Percentiles rank a stretch among this genome's conserved stretches.
Evolutionary conservation across 108 stramenopile species (phyloP).

Genomic region (Stephanodiscus minutulus): DNA sequence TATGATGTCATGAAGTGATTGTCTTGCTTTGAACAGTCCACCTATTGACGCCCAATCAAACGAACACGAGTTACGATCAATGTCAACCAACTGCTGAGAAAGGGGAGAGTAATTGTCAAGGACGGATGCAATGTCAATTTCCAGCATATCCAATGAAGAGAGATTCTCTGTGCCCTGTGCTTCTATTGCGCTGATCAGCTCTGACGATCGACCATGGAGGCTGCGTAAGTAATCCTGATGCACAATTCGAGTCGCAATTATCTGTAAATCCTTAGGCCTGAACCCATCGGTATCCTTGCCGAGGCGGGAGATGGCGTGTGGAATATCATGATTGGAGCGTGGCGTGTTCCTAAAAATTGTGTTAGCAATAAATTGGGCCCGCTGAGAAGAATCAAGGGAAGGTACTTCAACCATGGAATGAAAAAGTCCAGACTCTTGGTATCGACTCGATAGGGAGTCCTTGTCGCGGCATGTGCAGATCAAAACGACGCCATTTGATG

Average conservation of each 20-base stretch:
- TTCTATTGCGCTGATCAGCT: not conserved
- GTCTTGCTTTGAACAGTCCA: constrained; percentile 73
- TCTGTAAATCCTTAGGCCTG: constrained; percentile 62
- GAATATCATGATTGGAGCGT: constrained; percentile 5
- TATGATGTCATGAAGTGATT: constrained; percentile 57
- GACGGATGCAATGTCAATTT: constrained; percentile 31
- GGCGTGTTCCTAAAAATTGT: not conserved
- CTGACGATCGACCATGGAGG: constrained; percentile 16
- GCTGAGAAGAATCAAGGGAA: constrained; percentile 32
- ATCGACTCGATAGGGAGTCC: constrained; percentile 30
- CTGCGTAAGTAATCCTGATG: constrained; percentile 30
- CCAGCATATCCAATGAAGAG: constrained; percentile 16
- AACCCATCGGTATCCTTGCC: constrained; percentile 58
- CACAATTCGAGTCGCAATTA: constrained; percentile 47
- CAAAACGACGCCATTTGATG: constrained; percentile 24
- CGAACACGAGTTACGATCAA: constrained; percentile 17
- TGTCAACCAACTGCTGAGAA: constrained; percentile 44
- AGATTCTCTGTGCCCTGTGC: not conserved
- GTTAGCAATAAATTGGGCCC: constrained; percentile 25
- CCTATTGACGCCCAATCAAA: constrained; percentile 71
- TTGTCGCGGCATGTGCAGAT: constrained; percentile 44
- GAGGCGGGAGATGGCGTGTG: constrained; percentile 31
- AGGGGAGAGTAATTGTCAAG: constrained; percentile 43
- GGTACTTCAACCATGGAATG: constrained; percentile 43
- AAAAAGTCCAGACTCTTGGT: constrained; percentile 30